phyloP scores from a whole-genome alignment of 169 alveolate species.

The Ichthyophthirius multifiliis region DNA sequence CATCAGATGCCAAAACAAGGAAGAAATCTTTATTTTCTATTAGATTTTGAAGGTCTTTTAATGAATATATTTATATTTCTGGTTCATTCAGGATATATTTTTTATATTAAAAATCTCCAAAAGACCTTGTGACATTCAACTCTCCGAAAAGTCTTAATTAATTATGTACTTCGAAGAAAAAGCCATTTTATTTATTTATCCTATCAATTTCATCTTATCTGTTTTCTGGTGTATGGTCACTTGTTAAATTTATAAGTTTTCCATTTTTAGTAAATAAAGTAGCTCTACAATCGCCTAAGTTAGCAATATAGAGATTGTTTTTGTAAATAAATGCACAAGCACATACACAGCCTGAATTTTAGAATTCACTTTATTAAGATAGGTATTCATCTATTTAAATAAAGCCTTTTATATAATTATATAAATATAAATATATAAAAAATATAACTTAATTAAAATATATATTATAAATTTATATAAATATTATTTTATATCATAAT shows the following conservation, averaged over 20 bases:
- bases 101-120: conserved; percentile 53
- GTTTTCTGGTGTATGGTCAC: conserved; percentile 41
- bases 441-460: too few relatives aligned
- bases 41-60: background rate
- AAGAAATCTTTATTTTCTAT: background rate
- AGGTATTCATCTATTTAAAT: conserved; percentile 13
- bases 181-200: conserved; percentile 17
- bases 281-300: conserved; percentile 56
- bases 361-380: background rate
- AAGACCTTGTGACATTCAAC: conserved; percentile 46
- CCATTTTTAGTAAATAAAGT: conserved; percentile 16
- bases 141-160: conserved; percentile 45
- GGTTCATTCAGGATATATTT: conserved; percentile 40
- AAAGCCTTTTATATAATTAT: background rate
- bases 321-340: conserved; percentile 20
- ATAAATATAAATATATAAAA: background rate
- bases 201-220: conserved; percentile 46
- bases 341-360: conserved; percentile 36
- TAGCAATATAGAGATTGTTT: conserved; percentile 36
- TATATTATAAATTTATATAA: too few relatives aligned
- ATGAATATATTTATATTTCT: conserved; percentile 16
- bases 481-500: too few relatives aligned
- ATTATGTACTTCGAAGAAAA: conserved; percentile 13
- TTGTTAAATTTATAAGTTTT: conserved; percentile 19
- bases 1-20: background rate